These are phyloP conservation scores for Curvularia sp. DNA, from an alignment of 2,329 filamentous ascomycete genomes.

Conservation along the genomic window DNA sequence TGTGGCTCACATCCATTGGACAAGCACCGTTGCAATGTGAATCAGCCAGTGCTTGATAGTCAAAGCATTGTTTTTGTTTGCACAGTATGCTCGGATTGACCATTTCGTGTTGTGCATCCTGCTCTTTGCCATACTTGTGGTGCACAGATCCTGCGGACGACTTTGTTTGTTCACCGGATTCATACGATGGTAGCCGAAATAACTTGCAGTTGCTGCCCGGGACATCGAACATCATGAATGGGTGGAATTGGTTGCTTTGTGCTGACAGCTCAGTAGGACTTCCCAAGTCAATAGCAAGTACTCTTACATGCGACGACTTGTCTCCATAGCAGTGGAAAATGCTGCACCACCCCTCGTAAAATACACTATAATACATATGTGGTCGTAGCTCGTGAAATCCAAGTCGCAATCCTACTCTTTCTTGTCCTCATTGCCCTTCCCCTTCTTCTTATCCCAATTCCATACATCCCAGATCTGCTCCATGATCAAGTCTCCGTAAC, in stretches of 20 bases:
- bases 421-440: conserved; percentile 24
- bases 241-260: not conserved
- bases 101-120: not conserved
- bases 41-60: not conserved
- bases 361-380: conserved; percentile 11
- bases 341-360: conserved; percentile 1
- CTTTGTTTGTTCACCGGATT: not conserved
- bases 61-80: not conserved
- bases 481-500: conserved; percentile 53
- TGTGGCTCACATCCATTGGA: conserved; percentile 2
- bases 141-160: not conserved
- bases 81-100: not conserved
- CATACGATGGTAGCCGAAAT: not conserved
- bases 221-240: not conserved
- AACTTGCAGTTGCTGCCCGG: not conserved
- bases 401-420: conserved; percentile 25
- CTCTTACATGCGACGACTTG: not conserved
- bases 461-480: conserved; percentile 58
- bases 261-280: not conserved
- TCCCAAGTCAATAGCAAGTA: not conserved
- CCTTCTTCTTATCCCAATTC: conserved; percentile 53
- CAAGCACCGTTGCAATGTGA: conserved; percentile 15
- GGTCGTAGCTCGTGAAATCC: not conserved
- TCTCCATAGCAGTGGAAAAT: not conserved
- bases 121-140: not conserved